Evolutionary conservation across 345 rosid genomes (phyloP).

Genomic region (Eutrema yunnanense): DNA sequence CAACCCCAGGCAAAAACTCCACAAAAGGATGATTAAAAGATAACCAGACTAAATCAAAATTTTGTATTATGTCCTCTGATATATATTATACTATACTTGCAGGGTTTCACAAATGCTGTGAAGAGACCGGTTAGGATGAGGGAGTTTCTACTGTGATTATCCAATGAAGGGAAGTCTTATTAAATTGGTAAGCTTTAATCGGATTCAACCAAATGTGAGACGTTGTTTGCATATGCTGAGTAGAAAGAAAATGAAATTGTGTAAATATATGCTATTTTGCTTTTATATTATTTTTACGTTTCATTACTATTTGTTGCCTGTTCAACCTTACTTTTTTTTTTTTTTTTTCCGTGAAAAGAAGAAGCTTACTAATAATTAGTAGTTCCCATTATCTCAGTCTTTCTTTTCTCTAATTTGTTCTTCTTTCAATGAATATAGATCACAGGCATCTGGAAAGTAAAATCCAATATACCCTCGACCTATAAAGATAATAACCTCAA

Average conservation of each 20-base stretch:
- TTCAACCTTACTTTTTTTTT: too few species aligned
- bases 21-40: background rate
- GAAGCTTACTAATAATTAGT: too few species aligned
- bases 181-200: background rate
- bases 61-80: background rate
- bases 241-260: background rate
- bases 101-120: conserved; percentile 92
- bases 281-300: background rate
- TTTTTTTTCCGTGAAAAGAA: background rate
- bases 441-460: too few species aligned
- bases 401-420: too few species aligned
- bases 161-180: background rate
- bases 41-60: background rate
- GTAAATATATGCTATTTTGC: background rate
- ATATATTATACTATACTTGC: background rate
- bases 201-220: background rate
- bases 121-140: conserved; percentile 84
- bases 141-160: conserved; percentile 50
- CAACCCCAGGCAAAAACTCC: background rate
- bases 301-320: background rate
- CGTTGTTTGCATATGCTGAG: background rate
- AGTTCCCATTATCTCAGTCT: too few species aligned
- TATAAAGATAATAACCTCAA: too few species aligned
- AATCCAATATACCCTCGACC: too few species aligned
- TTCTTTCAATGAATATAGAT: too few species aligned